Evolutionary conservation across 129 eudicot genomes (phyloP), one percentile per base, ranked within the genome.

Genomic region (Scalesia atractyloides): DNA sequence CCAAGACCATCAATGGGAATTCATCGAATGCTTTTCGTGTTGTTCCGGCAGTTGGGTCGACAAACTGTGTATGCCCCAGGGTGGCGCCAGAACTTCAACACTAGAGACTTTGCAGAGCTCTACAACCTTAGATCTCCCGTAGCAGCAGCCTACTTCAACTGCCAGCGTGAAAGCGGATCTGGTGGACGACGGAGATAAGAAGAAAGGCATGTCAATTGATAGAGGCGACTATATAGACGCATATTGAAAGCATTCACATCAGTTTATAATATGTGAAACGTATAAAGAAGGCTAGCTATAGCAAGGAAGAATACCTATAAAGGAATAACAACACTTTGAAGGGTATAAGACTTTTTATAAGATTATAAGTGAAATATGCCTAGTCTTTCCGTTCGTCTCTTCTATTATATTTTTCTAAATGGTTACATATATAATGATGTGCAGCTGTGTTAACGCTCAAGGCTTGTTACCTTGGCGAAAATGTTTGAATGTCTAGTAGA

Each of bases 51-150:
- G 48, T 17, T 87, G 62, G 91, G 97, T 4, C 78, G 97, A 24
- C 91, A 90, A 67, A 90, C 97, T 1, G 95, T 90, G 52, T 87
- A 90, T 26, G 86, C 97, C 5, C 97, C 95, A 0, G 89, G 91
- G 8, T 90, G 97, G 95, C 97, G 97, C 41, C 95, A 90, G 34
- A 90, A 90, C 52, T 90, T 90, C 86, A 90, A 80, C 80, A 87
- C 87, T 0, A 79, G 88, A 65, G 87, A 87, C 73, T 90, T 90
- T 75, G 97, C 97, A 3, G 95, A 91, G 76, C 82, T 84, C 1
- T 91, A 91, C 75, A 91, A 91, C 56, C 97, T 91, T 11, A 91
- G 95, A 9, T 82, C 83, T 12, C 97, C 97, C 0, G 97, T 90
- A n/a, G 97, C 97, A 0, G 91, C 95, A 0, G 94, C 85, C 16